Evolutionary conservation across 2,329 filamentous ascomycete species (phyloP), one percentile per base, ranked within the genome.

Genomic region (Ophiostoma ulmi): DNA sequence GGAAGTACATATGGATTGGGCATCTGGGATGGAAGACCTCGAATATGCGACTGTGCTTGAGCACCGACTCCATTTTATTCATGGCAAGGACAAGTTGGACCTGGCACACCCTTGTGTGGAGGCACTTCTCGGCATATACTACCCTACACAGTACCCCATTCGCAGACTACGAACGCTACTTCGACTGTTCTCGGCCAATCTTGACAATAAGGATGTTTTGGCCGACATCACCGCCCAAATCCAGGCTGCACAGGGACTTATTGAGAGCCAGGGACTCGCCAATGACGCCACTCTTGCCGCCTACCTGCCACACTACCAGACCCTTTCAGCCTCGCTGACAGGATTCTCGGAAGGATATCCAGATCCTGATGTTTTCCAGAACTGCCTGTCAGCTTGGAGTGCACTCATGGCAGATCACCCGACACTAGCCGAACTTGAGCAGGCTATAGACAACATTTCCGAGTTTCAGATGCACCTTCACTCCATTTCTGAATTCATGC

Each of bases 11-110:
- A 81, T 85, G 63, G 85, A 89, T 69, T 86, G 86, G 83, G 84
- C 84, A 1, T 83, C 83, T 70, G 80, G 85, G 63, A 76, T 89
- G 7, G 78, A 82, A 0, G 86, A 83, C 64, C 73, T 77, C 6
- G 85, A 86, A 77, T 85, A 84, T 72, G 84, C 83, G 10, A 85
- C 87, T 2, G 84, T 87, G 1, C 79, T 90, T 22, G 87, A 91
- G 73, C 85, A 90, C 75, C 81, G 88, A 39, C 77, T 90, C 63
- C 81, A 86, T 68, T 81, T 86, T 58, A 81, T 83, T 65, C 76
- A 11, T 2, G 44, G 13, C 41, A 58, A 72, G 75, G 35, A 38
- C 79, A 48, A 78, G 3, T 76, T 81, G 35, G 80, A 79, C 10
- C 77, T 85, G 20, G 79, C 82, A 5, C 82, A 86, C 68, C 77